Percentiles rank a stretch among this genome's conserved stretches.
Evolutionary conservation across 495 filamentous ascomycete genomes (phyloP).

Genomic region (Aeminium ludgeri): DNA sequence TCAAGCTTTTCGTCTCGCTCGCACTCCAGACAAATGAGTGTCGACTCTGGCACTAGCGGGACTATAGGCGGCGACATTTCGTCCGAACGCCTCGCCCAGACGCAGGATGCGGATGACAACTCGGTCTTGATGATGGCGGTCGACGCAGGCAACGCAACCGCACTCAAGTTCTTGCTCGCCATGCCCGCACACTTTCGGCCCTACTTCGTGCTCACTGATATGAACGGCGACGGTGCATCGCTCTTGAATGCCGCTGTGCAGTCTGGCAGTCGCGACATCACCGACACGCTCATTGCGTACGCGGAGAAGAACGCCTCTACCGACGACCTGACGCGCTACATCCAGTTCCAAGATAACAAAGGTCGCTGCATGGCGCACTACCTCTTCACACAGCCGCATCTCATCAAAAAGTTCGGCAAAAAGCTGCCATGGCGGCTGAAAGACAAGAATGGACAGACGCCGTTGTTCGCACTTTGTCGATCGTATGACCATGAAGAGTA

Average conservation of each 20-base stretch:
- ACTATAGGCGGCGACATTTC: conserved; percentile 49
- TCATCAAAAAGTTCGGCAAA: conserved; percentile 57
- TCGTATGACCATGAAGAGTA: conserved; percentile 92
- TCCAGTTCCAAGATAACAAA: conserved; percentile 59
- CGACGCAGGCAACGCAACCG: conserved; percentile 51
- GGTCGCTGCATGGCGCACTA: conserved; percentile 88
- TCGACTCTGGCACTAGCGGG: conserved; percentile 35
- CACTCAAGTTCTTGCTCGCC: conserved; percentile 60
- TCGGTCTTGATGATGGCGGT: conserved; percentile 95
- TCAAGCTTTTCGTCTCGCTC: conserved; percentile 47
- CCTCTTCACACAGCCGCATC: conserved; percentile 74
- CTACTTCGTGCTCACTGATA: conserved; percentile 57
- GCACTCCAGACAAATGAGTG: conserved; percentile 43
- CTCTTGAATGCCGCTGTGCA: conserved; percentile 91
- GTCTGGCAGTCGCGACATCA: conserved; percentile 53
- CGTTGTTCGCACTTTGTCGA: conserved; percentile 81
- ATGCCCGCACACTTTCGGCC: conserved; percentile 56
- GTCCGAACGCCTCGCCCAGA: conserved; percentile 63
- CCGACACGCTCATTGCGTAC: conserved; percentile 57
- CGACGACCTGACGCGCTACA: conserved; percentile 42
- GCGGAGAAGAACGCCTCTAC: conserved; percentile 36
- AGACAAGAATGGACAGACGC: conserved; percentile 93
- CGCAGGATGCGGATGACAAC: conserved; percentile 60
- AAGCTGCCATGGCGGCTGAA: conserved; percentile 75
- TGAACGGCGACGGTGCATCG: conserved; percentile 75